Evolutionary conservation across 2,329 filamentous ascomycete species (phyloP), one percentile per base, ranked within the genome.

Genomic region (Botrytis elliptica): DNA sequence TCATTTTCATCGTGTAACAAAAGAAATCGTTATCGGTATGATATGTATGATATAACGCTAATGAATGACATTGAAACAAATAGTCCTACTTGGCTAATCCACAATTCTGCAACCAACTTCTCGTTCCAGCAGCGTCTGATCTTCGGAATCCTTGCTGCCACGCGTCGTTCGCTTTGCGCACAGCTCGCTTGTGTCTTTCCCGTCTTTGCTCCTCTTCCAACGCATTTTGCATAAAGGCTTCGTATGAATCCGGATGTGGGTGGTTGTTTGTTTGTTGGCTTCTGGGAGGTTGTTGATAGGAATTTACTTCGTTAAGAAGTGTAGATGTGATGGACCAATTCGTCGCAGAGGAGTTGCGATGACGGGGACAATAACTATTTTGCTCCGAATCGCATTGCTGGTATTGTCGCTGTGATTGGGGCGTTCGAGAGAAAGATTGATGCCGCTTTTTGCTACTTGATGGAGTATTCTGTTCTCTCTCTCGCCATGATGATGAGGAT

Each of bases 81-180:
- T 25, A 67, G 71, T 73, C 20, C 52, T 69, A 69, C 52, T 73
- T 62, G 64, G 71, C 52, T 69, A 69, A 52, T 9, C 71, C 71
- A 36, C 71, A 73, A 14, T 33, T 65, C 40, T 40, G n/a, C 33
- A 73, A 49, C 71, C 71, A 72, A 49, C 20, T n/a, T 25, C 71
- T 67, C 49, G 52, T 57, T 20, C 63, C 71, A 29, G 36, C 40
- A 38, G 25, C 49, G 38, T 72, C 71, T 36, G 49, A 18, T 29
- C 63, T 36, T 44, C 64, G 33, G 22, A 72, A 60, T 46, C 63
- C 71, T 12, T 67, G 63, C 55, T 68, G 49, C 71, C 71, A 72
- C 18, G 29, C 22, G 49, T 71, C n/a, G 40, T 42, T 57, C 7
- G 66, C 52, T 33, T 52, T 57, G 7, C 66, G 49, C 49, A 42